Percentiles rank a stretch among this genome's conserved stretches.
phyloP scores from a whole-genome alignment of 495 filamentous ascomycete species.

The Penicillium robsamsonii region DNA sequence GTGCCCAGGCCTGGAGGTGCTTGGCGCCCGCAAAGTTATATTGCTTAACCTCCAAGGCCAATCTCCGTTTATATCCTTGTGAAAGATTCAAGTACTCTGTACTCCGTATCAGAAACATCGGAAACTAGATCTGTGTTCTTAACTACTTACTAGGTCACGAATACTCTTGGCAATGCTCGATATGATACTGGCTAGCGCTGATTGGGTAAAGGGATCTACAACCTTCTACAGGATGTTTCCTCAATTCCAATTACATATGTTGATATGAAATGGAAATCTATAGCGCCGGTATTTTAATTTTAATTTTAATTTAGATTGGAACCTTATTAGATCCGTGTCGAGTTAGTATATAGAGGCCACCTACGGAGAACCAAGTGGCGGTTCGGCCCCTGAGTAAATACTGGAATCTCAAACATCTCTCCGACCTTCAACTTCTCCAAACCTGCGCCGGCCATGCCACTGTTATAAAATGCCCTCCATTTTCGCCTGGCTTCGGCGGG shows the following conservation, averaged over 20 bases:
- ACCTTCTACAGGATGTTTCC: not conserved
- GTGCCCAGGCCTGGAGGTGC: no score
- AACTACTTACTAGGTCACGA: not conserved
- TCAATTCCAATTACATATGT: not conserved
- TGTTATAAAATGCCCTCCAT: constrained; percentile 37
- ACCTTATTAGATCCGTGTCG: not conserved
- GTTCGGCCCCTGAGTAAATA: constrained; percentile 19
- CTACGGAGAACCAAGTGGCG: constrained; percentile 5
- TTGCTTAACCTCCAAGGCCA: not conserved
- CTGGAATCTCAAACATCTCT: not conserved
- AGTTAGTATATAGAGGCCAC: constrained; percentile 1
- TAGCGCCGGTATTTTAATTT: not conserved
- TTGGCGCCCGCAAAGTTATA: not conserved
- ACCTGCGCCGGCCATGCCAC: constrained; percentile 31
- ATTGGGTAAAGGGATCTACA: constrained; percentile 10
- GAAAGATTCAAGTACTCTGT: not conserved
- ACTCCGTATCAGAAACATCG: not conserved
- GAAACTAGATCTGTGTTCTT: not conserved
- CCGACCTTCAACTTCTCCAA: constrained; percentile 1
- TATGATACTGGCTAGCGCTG: constrained; percentile 11
- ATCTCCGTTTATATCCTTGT: not conserved
- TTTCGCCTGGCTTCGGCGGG: constrained; percentile 41
- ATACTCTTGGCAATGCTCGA: not conserved
- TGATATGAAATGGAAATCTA: not conserved
- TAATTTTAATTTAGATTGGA: not conserved